Percentiles rank a stretch among this genome's conserved stretches.
Evolutionary conservation across 75 land plant species (phyloP).

Genomic region (Sequoiadendron giganteum): DNA sequence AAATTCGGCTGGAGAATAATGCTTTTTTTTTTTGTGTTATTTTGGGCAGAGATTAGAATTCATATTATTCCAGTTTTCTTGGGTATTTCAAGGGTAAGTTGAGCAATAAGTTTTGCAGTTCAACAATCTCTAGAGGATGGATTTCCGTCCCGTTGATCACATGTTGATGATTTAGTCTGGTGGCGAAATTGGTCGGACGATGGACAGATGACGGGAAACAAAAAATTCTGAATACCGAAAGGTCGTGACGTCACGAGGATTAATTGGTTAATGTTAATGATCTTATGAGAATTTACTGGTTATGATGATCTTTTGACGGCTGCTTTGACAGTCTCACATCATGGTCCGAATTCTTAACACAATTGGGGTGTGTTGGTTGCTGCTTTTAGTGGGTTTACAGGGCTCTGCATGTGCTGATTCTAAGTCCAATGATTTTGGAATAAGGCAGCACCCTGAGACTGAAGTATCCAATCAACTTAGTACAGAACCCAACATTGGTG

Average conservation of each 20-base stretch:
- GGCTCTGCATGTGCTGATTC: conserved; percentile 19
- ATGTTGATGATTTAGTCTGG: neutral
- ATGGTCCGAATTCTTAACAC: neutral
- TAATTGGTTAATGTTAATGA: neutral
- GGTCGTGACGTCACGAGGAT: neutral
- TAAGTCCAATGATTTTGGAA: conserved; percentile 12
- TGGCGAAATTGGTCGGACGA: neutral
- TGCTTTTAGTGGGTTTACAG: neutral
- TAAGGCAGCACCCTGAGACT: conserved; percentile 18
- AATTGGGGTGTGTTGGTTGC: neutral
- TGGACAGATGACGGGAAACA: neutral
- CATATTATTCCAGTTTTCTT: neutral
- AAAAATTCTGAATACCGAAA: neutral
- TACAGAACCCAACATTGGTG: conserved; percentile 17
- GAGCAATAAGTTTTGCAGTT: neutral
- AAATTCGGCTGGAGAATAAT: neutral
- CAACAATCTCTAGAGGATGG: neutral
- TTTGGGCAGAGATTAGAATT: neutral
- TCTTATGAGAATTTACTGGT: neutral
- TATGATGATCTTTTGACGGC: neutral
- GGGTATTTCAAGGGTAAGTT: neutral
- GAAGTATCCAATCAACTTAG: conserved; percentile 15
- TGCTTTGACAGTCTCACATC: neutral
- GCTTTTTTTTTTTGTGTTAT: neutral
- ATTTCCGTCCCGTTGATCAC: neutral